Conservation (phyloP, 768 basidiomycete species). For the Collybia nuda region DNA sequence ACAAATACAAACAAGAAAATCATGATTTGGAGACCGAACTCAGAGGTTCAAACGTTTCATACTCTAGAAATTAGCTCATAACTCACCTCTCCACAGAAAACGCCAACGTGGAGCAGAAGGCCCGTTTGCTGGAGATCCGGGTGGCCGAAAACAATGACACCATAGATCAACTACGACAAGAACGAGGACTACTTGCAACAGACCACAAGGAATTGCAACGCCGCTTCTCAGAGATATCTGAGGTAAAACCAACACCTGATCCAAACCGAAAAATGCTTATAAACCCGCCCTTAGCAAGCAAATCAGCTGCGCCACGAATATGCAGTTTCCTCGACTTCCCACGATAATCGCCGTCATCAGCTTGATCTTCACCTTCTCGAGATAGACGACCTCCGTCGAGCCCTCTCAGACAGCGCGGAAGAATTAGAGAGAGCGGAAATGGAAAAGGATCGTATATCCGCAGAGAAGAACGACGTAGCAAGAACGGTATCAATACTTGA, state of each 20-base stretch:
- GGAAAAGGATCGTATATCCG: constrained; percentile 60
- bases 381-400: constrained; percentile 73
- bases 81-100: constrained; percentile 44
- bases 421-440: constrained; percentile 64
- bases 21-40: constrained; percentile 72
- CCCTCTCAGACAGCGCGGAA: constrained; percentile 57
- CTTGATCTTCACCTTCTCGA: constrained; percentile 71
- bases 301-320: constrained; percentile 65
- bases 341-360: constrained; percentile 71
- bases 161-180: constrained; percentile 75
- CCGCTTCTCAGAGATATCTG: constrained; percentile 61
- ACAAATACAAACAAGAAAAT: constrained; percentile 71
- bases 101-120: constrained; percentile 69
- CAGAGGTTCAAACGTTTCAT: constrained; percentile 45
- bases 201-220: constrained; percentile 77
- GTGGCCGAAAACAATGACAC: constrained; percentile 68
- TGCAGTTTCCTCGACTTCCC: constrained; percentile 58
- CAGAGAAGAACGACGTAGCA: constrained; percentile 66
- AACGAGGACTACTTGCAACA: constrained; percentile 64
- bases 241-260: constrained; percentile 41
- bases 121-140: constrained; percentile 63
- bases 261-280: neutral
- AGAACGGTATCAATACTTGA: constrained; percentile 69
- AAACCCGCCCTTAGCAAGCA: constrained; percentile 40
- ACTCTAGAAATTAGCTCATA: neutral